phyloP scores from a whole-genome alignment of 768 basidiomycete genomes.

The Tricholoma sp. region DNA sequence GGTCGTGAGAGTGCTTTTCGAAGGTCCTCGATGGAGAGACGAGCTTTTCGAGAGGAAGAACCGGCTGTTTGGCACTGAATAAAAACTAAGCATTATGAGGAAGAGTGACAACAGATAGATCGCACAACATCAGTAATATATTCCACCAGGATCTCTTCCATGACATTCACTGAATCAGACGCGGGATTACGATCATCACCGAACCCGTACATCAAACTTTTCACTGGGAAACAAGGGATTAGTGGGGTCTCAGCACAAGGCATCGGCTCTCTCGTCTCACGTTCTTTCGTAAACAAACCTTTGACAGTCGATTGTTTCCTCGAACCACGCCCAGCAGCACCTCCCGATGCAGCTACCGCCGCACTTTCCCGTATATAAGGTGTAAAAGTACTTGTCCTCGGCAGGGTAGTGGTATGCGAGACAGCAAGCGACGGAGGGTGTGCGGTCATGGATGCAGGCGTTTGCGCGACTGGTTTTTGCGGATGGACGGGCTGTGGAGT shows the following conservation, averaged over 20 bases:
- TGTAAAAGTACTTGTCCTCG: constrained; percentile 46
- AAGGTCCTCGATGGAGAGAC: constrained; percentile 84
- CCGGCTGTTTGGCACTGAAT: constrained; percentile 69
- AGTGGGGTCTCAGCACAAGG: not conserved
- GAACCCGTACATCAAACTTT: constrained; percentile 88
- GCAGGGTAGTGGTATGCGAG: constrained; percentile 19
- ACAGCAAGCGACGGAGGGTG: constrained; percentile 24
- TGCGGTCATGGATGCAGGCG: constrained; percentile 23
- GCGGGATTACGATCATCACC: constrained; percentile 88
- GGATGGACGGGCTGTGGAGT: constrained; percentile 24
- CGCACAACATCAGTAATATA: constrained; percentile 87
- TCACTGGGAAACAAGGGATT: constrained; percentile 42
- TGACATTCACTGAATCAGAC: constrained; percentile 81
- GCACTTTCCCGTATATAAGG: constrained; percentile 53
- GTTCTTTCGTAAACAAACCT: constrained; percentile 76
- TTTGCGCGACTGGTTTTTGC: constrained; percentile 23
- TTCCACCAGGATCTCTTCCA: constrained; percentile 92
- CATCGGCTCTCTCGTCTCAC: constrained; percentile 37
- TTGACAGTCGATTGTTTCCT: constrained; percentile 66
- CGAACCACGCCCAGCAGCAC: constrained; percentile 40
- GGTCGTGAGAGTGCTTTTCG: constrained; percentile 73
- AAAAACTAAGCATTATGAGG: constrained; percentile 6
- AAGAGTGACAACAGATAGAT: constrained; percentile 16
- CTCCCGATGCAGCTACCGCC: constrained; percentile 33
- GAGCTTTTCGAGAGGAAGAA: constrained; percentile 61